A percentile compares a stretch with the other conserved stretches of the same genome.
These are phyloP conservation scores for Trypanosoma cruzi DNA, from an alignment of 208 protist genomes.

Conservation along the genomic window DNA sequence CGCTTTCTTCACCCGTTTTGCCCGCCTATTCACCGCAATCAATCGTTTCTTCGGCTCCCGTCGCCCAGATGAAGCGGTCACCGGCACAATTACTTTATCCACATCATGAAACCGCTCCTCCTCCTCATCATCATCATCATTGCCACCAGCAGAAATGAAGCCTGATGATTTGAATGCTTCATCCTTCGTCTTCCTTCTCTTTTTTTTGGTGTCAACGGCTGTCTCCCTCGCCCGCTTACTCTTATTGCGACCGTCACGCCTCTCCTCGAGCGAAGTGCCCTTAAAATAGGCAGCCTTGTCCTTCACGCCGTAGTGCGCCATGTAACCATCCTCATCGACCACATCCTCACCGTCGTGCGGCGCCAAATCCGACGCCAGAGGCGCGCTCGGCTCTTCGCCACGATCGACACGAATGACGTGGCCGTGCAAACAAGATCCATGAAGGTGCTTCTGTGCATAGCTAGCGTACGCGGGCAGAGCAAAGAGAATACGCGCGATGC, in stretches of 20 bases:
- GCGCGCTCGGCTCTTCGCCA: slow-evolving; percentile 76
- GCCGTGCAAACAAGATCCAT: slow-evolving; percentile 81
- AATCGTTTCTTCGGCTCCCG: slow-evolving; percentile 6
- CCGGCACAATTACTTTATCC: slow-evolving; percentile 34
- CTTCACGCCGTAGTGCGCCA: slow-evolving; percentile 71
- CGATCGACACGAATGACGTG: slow-evolving; percentile 85
- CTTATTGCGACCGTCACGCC: slow-evolving; percentile 7
- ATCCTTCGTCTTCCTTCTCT: slow-evolving; percentile 23
- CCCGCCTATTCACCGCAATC: not conserved
- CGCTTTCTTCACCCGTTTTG: slow-evolving; percentile 25
- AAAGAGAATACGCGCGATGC: slow-evolving; percentile 79
- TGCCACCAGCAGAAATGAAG: slow-evolving; percentile 11
- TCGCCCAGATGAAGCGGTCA: not conserved
- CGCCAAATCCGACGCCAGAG: slow-evolving; percentile 49
- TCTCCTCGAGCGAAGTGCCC: slow-evolving; percentile 69
- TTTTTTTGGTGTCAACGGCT: slow-evolving; percentile 7
- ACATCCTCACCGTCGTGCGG: slow-evolving; percentile 46
- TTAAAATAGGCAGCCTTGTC: slow-evolving; percentile 85
- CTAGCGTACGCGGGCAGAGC: slow-evolving; percentile 81
- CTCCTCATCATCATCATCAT: slow-evolving; percentile 51
- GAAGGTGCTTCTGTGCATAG: slow-evolving; percentile 79
- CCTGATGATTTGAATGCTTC: slow-evolving; percentile 1
- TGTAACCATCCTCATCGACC: slow-evolving; percentile 78
- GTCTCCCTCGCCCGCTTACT: slow-evolving; percentile 28
- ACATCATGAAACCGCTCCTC: slow-evolving; percentile 79